Evolutionary conservation across 306 rosid genomes (phyloP).

Genomic region (Rosa lucieae): DNA sequence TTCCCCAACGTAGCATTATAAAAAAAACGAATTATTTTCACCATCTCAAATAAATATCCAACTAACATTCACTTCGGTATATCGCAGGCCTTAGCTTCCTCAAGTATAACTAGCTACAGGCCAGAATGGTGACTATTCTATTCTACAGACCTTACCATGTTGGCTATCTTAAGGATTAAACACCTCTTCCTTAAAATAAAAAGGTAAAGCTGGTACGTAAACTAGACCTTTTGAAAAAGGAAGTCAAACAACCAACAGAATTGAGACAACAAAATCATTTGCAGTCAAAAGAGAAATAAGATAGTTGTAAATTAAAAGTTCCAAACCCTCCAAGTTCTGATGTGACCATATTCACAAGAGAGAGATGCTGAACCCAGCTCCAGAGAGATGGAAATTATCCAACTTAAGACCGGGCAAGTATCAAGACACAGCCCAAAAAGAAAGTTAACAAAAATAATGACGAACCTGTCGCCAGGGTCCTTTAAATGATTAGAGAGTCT

Average conservation of each 20-base stretch:
- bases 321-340: not conserved
- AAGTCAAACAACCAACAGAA: not conserved
- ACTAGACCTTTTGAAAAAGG: not conserved
- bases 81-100: not conserved
- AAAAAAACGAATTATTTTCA: not conserved
- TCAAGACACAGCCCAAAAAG: not conserved
- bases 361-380: not conserved
- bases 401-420: not conserved
- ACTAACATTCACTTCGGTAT: not conserved
- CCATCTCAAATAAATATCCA: not conserved
- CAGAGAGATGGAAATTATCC: not conserved
- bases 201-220: not conserved
- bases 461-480: not conserved
- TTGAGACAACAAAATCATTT: not conserved
- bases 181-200: not conserved
- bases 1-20: not conserved
- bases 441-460: not conserved
- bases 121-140: not conserved
- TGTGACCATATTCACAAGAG: not conserved
- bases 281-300: not conserved
- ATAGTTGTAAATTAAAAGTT: not conserved
- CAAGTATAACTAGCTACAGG: not conserved
- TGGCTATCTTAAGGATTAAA: not conserved
- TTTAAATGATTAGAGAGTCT: not conserved
- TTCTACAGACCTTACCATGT: slow-evolving; percentile 2